Percentiles rank a stretch among this genome's conserved stretches.
phyloP scores from a whole-genome alignment of 495 filamentous ascomycete species.

The Xylaria grammica region DNA sequence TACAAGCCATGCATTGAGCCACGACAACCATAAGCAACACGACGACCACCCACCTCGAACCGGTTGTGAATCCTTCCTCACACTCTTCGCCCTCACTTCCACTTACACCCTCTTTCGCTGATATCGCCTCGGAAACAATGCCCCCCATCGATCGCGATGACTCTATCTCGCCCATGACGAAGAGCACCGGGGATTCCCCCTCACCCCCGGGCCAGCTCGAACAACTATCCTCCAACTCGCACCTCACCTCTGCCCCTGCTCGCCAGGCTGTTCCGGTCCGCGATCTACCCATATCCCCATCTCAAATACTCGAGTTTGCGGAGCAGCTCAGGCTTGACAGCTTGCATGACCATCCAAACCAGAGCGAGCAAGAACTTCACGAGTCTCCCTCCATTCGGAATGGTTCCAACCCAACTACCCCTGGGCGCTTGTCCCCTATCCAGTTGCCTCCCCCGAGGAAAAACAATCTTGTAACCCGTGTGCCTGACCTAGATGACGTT shows the following conservation, averaged over 20 bases:
- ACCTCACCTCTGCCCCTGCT: constrained; percentile 7
- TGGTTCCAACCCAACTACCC: constrained; percentile 15
- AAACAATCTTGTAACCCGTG: constrained; percentile 6
- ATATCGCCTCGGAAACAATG: constrained; percentile 29
- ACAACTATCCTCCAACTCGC: constrained; percentile 21
- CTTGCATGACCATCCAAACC: constrained; percentile 51
- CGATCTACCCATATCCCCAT: constrained; percentile 26
- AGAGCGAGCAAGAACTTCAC: constrained; percentile 39
- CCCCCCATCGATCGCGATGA: constrained; percentile 38
- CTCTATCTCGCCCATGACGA: constrained; percentile 37
- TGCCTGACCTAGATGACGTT: constrained; percentile 26
- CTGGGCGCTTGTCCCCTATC: constrained; percentile 19
- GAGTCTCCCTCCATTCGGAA: constrained; percentile 35
- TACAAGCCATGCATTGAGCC: too few relatives aligned
- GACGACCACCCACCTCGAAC: neutral
- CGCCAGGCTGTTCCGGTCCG: constrained; percentile 13
- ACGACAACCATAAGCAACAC: too few relatives aligned
- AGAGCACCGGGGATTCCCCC: constrained; percentile 29
- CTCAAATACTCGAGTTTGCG: constrained; percentile 25
- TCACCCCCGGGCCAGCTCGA: constrained; percentile 23
- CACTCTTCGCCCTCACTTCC: neutral
- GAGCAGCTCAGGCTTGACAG: constrained; percentile 30
- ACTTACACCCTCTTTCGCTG: neutral
- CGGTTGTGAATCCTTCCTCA: neutral
- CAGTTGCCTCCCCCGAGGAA: constrained; percentile 30